These are phyloP conservation scores for Drechslera avenae DNA, from an alignment of 2,329 filamentous ascomycete genomes.

Conservation along the genomic window DNA sequence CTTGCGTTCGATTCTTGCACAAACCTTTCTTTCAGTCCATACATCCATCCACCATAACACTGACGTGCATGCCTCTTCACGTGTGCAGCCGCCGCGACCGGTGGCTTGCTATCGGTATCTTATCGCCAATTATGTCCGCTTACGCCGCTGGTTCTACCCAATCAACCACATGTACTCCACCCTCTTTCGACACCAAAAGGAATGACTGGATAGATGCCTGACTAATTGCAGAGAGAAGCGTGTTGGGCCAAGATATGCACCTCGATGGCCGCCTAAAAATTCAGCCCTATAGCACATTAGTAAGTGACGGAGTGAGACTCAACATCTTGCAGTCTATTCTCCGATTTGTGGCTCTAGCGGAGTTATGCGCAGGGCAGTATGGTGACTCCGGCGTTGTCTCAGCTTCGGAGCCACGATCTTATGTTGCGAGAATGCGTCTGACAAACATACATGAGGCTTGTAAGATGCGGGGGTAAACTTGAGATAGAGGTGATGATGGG, in stretches of 20 bases:
- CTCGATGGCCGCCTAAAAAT: no score
- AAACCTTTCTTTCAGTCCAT: no score
- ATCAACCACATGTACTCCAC: neutral
- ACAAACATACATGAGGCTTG: neutral
- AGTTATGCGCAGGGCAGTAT: no score
- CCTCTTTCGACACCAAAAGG: neutral
- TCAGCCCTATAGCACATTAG: neutral
- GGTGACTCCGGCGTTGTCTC: neutral
- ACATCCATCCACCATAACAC: neutral
- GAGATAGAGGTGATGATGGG: neutral
- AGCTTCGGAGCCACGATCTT: neutral
- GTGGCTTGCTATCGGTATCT: neutral
- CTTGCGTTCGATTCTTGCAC: no score
- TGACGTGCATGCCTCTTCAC: neutral
- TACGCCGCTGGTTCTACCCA: conserved; percentile 4
- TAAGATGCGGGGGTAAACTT: neutral
- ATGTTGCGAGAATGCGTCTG: neutral
- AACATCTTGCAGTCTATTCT: no score
- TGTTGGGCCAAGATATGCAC: no score
- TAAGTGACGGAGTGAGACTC: no score
- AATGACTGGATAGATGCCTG: neutral
- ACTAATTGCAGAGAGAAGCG: no score
- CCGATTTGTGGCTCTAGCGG: no score
- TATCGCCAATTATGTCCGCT: conserved; percentile 9
- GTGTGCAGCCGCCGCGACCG: neutral